Base-by-base conservation (phyloP, 805 yeast species). In the Teunomyces barrocoloradensis region DNA sequence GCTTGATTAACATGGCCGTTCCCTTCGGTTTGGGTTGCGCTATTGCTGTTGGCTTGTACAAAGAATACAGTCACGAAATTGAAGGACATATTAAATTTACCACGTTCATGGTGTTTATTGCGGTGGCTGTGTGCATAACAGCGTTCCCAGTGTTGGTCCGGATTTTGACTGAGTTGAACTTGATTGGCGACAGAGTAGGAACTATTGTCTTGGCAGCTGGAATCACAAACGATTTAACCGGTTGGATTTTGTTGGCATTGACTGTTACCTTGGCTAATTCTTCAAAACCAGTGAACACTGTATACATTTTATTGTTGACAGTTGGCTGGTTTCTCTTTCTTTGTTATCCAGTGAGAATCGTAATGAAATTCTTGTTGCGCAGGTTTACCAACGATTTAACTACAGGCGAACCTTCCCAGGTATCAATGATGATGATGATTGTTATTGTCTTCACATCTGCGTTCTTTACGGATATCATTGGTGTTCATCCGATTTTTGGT, bases 61-160 rank as follows among this genome's bases (percentile, higher is more conserved):
- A 84, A 25, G 73, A 77, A 32, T 84, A 84, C 60, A 30, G 37
- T n/a, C 57, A 66, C 33, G 66, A 63, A 15, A 68, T 49, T 21
- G 41, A 50, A 20, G 23, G 33, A 21, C 44, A 34, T 13, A 47
- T 39, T 60, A 71, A 81, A 45, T 87, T 86, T 59, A 82, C 91
- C 11, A 85, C 89, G 0, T 87, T 76, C 56, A 81, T 84, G 85
- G 87, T 87, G 9, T 87, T 87, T 56, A 82, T 87, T 43, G 91
- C 92, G 2, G 89, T 85, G 10, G 92, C 96, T 2, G 76, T 87
- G 74, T 81, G 92, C 52, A 85, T 87, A 53, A 87, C 96, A 3
- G 96, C 96, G 0, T 84, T 87, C 63, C 96, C 96, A 0, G 96
- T 87, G 2, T 66, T 87, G 51, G 92, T 88, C 1, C 80, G 95